Evolutionary conservation across 331 rosid genomes (phyloP).

Genomic region (Erythrophleum ivorense): DNA sequence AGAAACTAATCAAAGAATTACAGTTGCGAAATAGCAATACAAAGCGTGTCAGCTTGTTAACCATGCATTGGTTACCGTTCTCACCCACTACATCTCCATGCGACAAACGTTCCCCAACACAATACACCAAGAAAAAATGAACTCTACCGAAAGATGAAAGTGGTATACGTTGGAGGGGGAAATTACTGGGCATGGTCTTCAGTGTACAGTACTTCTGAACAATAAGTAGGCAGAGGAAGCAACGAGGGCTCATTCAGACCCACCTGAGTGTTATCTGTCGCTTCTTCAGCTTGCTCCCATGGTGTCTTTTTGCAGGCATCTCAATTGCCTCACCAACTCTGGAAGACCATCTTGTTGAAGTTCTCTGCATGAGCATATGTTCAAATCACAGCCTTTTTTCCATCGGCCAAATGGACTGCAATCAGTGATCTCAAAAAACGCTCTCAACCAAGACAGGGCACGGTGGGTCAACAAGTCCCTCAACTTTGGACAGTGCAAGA

Average conservation of each 20-base stretch:
- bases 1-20: conserved; percentile 26
- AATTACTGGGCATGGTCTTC: not conserved
- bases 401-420: not conserved
- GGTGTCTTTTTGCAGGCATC: not conserved
- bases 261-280: not conserved
- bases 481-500: not conserved
- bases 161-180: not conserved
- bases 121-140: not conserved
- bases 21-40: not conserved
- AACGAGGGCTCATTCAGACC: not conserved
- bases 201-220: not conserved
- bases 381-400: not conserved
- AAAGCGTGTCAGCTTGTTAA: conserved; percentile 16
- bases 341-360: not conserved
- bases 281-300: not conserved
- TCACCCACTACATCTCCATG: not conserved
- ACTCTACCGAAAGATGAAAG: not conserved
- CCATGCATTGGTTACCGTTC: not conserved
- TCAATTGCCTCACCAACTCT: not conserved
- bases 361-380: not conserved
- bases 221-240: not conserved
- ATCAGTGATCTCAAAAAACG: not conserved
- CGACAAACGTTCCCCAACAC: not conserved
- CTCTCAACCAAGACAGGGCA: not conserved
- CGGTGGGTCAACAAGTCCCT: not conserved